phyloP scores from a whole-genome alignment of 1,139 yeast genomes.

The Kluyveromyces sp. region DNA sequence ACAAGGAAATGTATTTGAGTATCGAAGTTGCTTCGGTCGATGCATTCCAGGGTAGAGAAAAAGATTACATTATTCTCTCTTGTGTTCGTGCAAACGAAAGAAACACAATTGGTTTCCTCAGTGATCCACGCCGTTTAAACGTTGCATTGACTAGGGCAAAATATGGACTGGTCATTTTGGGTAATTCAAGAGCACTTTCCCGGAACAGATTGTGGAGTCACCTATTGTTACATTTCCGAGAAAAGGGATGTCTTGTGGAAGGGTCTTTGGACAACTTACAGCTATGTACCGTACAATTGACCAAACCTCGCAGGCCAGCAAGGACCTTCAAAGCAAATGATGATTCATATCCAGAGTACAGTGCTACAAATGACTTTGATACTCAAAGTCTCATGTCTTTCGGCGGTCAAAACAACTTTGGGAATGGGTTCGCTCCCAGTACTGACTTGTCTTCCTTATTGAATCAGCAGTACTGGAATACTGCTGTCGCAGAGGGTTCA shows the following conservation, averaged over 20 bases:
- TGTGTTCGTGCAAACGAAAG: slow-evolving; percentile 89
- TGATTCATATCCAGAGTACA: slow-evolving; percentile 34
- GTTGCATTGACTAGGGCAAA: slow-evolving; percentile 91
- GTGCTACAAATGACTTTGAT: slow-evolving; percentile 36
- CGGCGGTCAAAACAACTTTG: slow-evolving; percentile 29
- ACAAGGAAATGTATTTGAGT: slow-evolving; percentile 56
- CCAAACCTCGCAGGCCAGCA: slow-evolving; percentile 57
- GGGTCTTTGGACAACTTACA: slow-evolving; percentile 83
- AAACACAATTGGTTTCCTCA: slow-evolving; percentile 77
- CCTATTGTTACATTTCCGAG: slow-evolving; percentile 69
- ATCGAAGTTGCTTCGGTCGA: slow-evolving; percentile 92
- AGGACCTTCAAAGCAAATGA: slow-evolving; percentile 82
- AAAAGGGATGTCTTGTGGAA: slow-evolving; percentile 82
- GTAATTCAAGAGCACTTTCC: slow-evolving; percentile 75
- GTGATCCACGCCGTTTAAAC: slow-evolving; percentile 84
- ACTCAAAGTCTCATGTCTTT: slow-evolving; percentile 45
- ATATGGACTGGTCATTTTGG: slow-evolving; percentile 74
- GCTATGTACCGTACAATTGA: slow-evolving; percentile 58
- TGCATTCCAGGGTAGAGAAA: slow-evolving; percentile 95
- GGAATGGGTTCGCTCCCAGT: slow-evolving; percentile 20
- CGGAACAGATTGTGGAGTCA: slow-evolving; percentile 75
- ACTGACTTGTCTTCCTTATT: slow-evolving; percentile 31
- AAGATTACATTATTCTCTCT: slow-evolving; percentile 79
- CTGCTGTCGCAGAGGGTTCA: neutral
- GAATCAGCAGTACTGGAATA: slow-evolving; percentile 26